These are phyloP conservation scores for Amphibolis antarctica DNA, from an alignment of 106 monocot genomes.

Conservation along the genomic window DNA sequence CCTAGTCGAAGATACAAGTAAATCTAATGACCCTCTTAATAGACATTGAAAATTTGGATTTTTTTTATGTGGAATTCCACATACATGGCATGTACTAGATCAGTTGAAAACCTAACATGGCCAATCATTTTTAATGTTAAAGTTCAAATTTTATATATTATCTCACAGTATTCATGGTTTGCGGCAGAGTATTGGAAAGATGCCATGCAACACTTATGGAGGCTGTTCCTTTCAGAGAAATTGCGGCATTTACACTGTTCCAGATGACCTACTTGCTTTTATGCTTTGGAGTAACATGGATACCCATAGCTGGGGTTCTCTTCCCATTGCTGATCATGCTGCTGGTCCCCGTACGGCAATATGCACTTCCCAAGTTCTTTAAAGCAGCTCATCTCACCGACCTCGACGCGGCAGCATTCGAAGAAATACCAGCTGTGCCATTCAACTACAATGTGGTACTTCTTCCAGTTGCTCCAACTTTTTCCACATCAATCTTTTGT, in stretches of 20 bases:
- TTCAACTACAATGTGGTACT: slow-evolving; percentile 3
- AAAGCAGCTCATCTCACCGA: slow-evolving; percentile 27
- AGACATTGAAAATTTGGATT: no score
- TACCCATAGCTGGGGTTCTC: slow-evolving; percentile 33
- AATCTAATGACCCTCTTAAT: neutral
- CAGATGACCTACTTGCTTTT: slow-evolving; percentile 31
- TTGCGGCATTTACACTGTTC: slow-evolving; percentile 24
- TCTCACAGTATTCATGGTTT: neutral
- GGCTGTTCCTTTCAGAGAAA: slow-evolving; percentile 27
- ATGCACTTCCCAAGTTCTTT: slow-evolving; percentile 31
- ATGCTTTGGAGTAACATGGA: slow-evolving; percentile 37
- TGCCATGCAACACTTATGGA: slow-evolving; percentile 32
- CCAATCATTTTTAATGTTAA: no score
- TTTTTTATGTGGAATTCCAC: no score
- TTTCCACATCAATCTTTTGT: no score
- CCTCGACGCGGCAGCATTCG: slow-evolving; percentile 31
- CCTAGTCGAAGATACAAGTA: slow-evolving; percentile 40
- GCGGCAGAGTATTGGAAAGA: slow-evolving; percentile 21
- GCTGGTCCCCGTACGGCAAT: slow-evolving; percentile 28
- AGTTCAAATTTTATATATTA: neutral
- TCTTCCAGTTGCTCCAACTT: no score
- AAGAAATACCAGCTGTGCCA: slow-evolving; percentile 22
- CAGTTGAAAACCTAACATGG: no score
- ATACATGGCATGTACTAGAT: no score
- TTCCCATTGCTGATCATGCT: slow-evolving; percentile 40